Percentiles rank a stretch among this genome's conserved stretches.
phyloP scores from a whole-genome alignment of 2,329 filamentous ascomycete species.

The Stachybotrys elegans region DNA sequence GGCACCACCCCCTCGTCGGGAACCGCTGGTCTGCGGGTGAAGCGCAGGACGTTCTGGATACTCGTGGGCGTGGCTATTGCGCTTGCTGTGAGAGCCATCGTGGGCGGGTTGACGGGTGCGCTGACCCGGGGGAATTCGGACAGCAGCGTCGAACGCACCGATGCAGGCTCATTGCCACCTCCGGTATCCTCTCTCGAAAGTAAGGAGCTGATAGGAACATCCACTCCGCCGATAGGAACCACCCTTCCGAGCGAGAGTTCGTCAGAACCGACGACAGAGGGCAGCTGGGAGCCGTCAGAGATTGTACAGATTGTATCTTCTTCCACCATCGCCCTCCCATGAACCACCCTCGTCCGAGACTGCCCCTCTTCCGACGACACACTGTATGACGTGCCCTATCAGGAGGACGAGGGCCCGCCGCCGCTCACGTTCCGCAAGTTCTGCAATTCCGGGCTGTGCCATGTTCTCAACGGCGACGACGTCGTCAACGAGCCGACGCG shows the following conservation, averaged over 20 bases:
- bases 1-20: not conserved
- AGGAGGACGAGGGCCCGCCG: not conserved
- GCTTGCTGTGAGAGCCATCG: not conserved
- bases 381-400: slow-evolving; percentile 4
- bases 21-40: not conserved
- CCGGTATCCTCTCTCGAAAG: not conserved
- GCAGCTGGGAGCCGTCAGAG: slow-evolving; percentile 2
- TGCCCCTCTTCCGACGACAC: slow-evolving; percentile 9
- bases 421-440: slow-evolving; percentile 7
- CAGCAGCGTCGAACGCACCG: not conserved
- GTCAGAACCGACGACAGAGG: not conserved
- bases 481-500: slow-evolving; percentile 3
- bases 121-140: not conserved
- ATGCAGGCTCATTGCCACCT: too few species aligned
- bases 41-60: not conserved
- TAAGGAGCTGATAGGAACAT: not conserved
- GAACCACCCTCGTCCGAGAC: slow-evolving; percentile 6
- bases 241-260: not conserved
- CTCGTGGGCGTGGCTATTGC: not conserved
- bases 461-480: not conserved
- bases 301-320: slow-evolving; percentile 1
- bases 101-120: not conserved
- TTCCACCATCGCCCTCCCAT: not conserved
- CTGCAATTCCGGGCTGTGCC: slow-evolving; percentile 2
- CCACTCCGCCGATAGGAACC: not conserved